Conservation (phyloP, 495 filamentous ascomycete species). For the Cenococcum geophilum region DNA sequence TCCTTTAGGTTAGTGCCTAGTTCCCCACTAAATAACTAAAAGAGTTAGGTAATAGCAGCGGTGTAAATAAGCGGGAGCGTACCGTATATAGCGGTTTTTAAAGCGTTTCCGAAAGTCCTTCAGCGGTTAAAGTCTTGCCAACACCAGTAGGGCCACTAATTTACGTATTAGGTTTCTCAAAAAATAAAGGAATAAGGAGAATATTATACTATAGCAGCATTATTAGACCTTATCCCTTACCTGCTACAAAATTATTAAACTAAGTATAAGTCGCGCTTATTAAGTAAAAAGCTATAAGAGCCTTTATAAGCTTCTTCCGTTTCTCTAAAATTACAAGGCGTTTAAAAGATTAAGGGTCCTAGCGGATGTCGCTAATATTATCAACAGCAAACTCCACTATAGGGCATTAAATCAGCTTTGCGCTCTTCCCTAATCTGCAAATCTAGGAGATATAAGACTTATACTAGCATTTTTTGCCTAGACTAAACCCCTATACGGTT, state of each 20-base stretch:
- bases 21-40: background rate
- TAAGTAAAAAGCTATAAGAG: too few species aligned
- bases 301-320: constrained; percentile 28
- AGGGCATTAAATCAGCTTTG: background rate
- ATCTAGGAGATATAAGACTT: constrained; percentile 15
- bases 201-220: too few species aligned
- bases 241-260: too few species aligned
- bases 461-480: too few species aligned
- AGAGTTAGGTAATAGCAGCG: too few species aligned
- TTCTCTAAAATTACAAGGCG: constrained; percentile 24
- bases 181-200: background rate
- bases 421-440: background rate
- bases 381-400: too few species aligned
- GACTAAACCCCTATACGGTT: constrained; percentile 34
- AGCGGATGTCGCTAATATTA: constrained; percentile 31
- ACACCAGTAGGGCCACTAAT: background rate
- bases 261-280: too few species aligned
- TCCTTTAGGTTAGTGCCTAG: background rate
- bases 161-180: background rate
- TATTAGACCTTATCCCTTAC: too few species aligned
- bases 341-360: constrained; percentile 27
- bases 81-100: too few species aligned
- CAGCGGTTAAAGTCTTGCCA: too few species aligned
- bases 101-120: too few species aligned
- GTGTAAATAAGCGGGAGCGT: too few species aligned